Evolutionary conservation across 1,139 yeast species (phyloP).

Genomic region (Yamadazyma mexicana): DNA sequence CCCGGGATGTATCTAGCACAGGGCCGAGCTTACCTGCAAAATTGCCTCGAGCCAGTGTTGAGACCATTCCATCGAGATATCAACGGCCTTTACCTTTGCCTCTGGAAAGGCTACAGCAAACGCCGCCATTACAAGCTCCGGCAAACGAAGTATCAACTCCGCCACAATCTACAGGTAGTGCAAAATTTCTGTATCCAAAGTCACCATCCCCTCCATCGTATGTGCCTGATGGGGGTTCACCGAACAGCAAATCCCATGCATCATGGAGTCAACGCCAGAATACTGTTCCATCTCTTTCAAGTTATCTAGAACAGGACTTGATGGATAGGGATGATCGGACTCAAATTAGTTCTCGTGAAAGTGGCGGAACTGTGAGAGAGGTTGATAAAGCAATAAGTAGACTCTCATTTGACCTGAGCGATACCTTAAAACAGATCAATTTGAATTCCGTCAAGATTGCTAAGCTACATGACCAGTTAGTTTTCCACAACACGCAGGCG

Average conservation of each 20-base stretch:
- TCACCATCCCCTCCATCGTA: conserved; percentile 6
- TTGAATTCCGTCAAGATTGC: conserved; percentile 20
- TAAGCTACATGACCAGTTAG: conserved; percentile 33
- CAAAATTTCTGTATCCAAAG: conserved; percentile 1
- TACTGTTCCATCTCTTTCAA: no score
- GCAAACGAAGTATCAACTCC: no score
- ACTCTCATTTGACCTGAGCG: conserved; percentile 17
- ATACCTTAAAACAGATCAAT: conserved; percentile 13
- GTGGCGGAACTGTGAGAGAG: conserved; percentile 10
- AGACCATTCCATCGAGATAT: conserved; percentile 28
- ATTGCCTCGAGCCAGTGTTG: conserved; percentile 5
- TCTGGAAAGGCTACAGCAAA: neutral
- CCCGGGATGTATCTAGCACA: conserved; percentile 3
- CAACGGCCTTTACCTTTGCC: conserved; percentile 39
- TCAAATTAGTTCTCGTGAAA: neutral
- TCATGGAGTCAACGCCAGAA: no score
- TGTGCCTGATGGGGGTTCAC: no score
- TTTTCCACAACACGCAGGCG: conserved; percentile 41
- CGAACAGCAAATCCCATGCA: no score
- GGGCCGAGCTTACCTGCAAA: conserved; percentile 14
- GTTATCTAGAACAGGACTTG: conserved; percentile 16
- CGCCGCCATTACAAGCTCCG: no score
- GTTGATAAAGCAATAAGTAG: conserved; percentile 26
- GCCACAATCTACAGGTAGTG: no score
- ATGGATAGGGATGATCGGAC: conserved; percentile 19